Evolutionary conservation across 2,329 filamentous ascomycete genomes (phyloP).

Genomic region (Talaromyces piceae): DNA sequence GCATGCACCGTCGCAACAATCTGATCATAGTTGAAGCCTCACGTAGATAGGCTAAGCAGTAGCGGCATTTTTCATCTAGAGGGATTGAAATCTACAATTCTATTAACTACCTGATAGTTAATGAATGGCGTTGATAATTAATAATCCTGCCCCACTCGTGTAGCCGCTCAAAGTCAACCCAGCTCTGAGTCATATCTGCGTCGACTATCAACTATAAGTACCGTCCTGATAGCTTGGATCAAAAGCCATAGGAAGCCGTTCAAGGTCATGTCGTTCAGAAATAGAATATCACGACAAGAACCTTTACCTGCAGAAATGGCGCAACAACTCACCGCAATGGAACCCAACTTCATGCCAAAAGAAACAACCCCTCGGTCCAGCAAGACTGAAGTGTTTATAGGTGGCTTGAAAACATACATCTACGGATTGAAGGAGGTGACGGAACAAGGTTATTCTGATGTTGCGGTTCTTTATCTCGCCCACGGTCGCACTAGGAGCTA

Average conservation of each 20-base stretch:
- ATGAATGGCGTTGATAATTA: no score
- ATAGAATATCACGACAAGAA: not conserved
- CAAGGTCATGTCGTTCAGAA: not conserved
- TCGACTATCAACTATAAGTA: not conserved
- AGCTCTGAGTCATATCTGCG: not conserved
- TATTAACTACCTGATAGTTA: no score
- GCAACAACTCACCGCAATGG: conserved; percentile 1
- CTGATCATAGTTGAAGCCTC: no score
- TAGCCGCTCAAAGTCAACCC: not conserved
- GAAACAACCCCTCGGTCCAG: conserved; percentile 2
- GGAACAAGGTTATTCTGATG: conserved; percentile 1
- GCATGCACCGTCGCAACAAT: no score
- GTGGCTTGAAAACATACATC: conserved; percentile 5
- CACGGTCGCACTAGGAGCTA: conserved; percentile 4
- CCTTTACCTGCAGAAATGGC: not conserved
- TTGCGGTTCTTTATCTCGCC: conserved; percentile 5
- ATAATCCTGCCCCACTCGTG: not conserved
- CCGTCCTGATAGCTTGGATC: not conserved
- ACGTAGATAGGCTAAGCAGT: no score
- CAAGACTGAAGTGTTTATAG: conserved; percentile 7
- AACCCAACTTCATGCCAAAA: not conserved
- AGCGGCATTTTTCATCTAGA: no score
- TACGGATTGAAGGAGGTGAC: conserved; percentile 3
- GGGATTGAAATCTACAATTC: no score
- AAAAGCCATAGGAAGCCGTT: not conserved